These are phyloP conservation scores for Singerocomus rubriflavus DNA, from an alignment of 1,284 basidiomycete genomes.

Conservation along the genomic window DNA sequence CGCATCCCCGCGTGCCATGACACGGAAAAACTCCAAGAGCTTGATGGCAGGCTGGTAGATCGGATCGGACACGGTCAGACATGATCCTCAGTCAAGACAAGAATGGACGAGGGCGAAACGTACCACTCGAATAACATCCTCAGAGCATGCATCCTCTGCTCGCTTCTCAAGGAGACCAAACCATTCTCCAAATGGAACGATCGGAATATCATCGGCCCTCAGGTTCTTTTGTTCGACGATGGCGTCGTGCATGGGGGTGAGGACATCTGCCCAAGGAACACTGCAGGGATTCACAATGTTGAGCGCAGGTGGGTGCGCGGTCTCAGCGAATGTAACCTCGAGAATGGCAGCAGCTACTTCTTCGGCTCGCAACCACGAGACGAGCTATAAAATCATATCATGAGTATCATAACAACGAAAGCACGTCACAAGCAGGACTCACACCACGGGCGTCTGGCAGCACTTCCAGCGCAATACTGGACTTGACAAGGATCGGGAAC, in stretches of 20 bases:
- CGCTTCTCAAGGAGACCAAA: slow-evolving; percentile 2
- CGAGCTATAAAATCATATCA: slow-evolving; percentile 4
- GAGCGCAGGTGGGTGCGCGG: slow-evolving; percentile 5
- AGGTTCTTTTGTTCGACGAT: slow-evolving; percentile 9
- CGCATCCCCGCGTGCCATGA: background rate
- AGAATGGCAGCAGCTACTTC: slow-evolving; percentile 16
- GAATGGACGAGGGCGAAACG: background rate
- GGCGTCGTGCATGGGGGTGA: slow-evolving; percentile 10
- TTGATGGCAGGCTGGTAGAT: slow-evolving; percentile 6
- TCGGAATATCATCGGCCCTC: background rate
- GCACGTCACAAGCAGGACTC: background rate
- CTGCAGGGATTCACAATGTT: slow-evolving; percentile 25
- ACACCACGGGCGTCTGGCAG: slow-evolving; percentile 29
- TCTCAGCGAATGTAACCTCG: slow-evolving; percentile 15
- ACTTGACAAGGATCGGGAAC: slow-evolving; percentile 29
- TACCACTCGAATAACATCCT: slow-evolving; percentile 1
- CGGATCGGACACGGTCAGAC: background rate
- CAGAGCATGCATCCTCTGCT: background rate
- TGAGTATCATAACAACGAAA: background rate
- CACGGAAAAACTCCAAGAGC: slow-evolving; percentile 3
- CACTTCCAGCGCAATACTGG: slow-evolving; percentile 23
- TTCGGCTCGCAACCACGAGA: slow-evolving; percentile 26
- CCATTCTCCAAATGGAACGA: slow-evolving; percentile 1
- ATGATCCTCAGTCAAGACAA: background rate
- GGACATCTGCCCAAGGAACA: slow-evolving; percentile 16